A percentile compares a stretch with the other conserved stretches of the same genome.
Conservation (phyloP, 306 rosid genomes). For the Quercus rubra region DNA sequence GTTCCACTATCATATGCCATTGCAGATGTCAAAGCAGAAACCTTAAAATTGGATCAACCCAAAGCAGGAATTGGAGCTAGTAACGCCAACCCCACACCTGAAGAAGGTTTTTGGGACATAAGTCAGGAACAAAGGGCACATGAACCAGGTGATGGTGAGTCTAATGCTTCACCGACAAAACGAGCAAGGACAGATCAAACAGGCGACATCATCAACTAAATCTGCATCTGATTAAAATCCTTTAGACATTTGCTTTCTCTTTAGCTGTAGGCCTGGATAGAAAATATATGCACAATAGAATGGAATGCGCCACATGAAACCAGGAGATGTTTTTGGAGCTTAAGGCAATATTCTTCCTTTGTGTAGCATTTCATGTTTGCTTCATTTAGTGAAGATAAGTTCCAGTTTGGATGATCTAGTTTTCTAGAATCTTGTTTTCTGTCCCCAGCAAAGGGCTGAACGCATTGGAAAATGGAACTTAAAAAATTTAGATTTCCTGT, state of each 20-base stretch:
- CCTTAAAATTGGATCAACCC: slow-evolving; percentile 16
- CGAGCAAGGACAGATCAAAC: slow-evolving; percentile 46
- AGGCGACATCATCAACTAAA: not conserved
- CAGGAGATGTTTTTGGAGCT: not conserved
- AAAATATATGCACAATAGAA: not conserved
- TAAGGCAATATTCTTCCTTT: not conserved
- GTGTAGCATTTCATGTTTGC: slow-evolving; percentile 23
- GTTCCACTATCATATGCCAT: slow-evolving; percentile 17
- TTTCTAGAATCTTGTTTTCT: not conserved
- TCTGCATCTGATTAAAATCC: not conserved
- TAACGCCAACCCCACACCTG: slow-evolving; percentile 7
- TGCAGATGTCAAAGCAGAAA: slow-evolving; percentile 21
- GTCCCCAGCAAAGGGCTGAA: slow-evolving; percentile 15
- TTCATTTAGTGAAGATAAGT: slow-evolving; percentile 7
- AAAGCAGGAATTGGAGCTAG: slow-evolving; percentile 17
- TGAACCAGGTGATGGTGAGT: slow-evolving; percentile 23
- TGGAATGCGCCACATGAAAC: not conserved
- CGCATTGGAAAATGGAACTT: slow-evolving; percentile 7
- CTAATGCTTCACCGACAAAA: slow-evolving; percentile 44
- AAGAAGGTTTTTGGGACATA: slow-evolving; percentile 33
- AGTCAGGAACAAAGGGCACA: slow-evolving; percentile 32
- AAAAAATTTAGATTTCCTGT: slow-evolving; percentile 10
- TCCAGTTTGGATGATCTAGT: slow-evolving; percentile 10
- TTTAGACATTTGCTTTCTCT: slow-evolving; percentile 9
- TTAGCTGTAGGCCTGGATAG: slow-evolving; percentile 6